A percentile compares a stretch with the other conserved stretches of the same genome.
Evolutionary conservation across 2,329 filamentous ascomycete species (phyloP).

Genomic region (Phyllosticta capitalensis): DNA sequence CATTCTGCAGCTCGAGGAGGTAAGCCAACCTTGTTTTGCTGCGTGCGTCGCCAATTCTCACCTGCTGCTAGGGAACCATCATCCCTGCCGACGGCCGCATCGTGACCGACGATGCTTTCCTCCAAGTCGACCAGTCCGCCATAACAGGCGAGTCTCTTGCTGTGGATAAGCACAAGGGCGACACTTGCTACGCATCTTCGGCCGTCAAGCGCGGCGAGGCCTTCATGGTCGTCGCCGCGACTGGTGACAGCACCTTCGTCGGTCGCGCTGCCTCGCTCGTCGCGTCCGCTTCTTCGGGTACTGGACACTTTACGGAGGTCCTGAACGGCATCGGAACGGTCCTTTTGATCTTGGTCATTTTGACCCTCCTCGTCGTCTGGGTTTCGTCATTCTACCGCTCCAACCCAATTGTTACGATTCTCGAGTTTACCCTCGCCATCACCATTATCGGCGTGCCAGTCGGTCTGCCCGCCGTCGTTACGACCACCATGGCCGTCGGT

Average conservation of each 20-base stretch:
- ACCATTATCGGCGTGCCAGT: conserved; percentile 89
- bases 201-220: conserved; percentile 85
- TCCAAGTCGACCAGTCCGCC: conserved; percentile 85
- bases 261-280: conserved; percentile 81
- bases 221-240: conserved; percentile 71
- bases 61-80: conserved; percentile 57
- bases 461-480: conserved; percentile 86
- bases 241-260: conserved; percentile 84
- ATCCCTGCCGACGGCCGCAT: conserved; percentile 83
- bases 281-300: conserved; percentile 61
- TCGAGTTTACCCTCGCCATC: conserved; percentile 78
- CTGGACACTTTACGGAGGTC: conserved; percentile 85
- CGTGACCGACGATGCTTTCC: conserved; percentile 71
- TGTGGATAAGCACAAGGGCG: conserved; percentile 76
- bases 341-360: conserved; percentile 68
- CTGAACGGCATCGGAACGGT: conserved; percentile 78
- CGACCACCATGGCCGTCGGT: conserved; percentile 90
- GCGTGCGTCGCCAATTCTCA: not conserved
- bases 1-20: conserved; percentile 79
- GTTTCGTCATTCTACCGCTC: conserved; percentile 80
- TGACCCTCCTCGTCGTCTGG: conserved; percentile 77
- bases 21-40: conserved; percentile 16
- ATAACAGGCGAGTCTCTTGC: conserved; percentile 89
- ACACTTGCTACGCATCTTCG: conserved; percentile 76
- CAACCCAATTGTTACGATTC: conserved; percentile 67